Percentiles rank a stretch among this genome's conserved stretches.
Evolutionary conservation across 1,284 basidiomycete genomes (phyloP).

Genomic region (Austroboletus novae-zelandiae): DNA sequence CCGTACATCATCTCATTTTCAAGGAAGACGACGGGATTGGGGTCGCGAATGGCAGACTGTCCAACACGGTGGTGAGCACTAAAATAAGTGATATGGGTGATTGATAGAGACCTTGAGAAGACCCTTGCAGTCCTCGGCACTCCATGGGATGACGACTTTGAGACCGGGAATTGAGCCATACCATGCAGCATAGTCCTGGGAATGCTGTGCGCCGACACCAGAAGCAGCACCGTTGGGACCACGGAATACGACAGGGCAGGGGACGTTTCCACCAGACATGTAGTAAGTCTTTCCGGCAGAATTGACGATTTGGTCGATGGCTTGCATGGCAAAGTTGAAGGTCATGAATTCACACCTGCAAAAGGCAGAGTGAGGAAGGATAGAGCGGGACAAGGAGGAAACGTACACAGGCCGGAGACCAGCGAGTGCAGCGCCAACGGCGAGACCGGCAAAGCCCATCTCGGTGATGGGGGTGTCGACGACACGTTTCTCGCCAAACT

Average conservation of each 20-base stretch:
- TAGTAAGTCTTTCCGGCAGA: slow-evolving; percentile 99
- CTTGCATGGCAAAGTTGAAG: slow-evolving; percentile 95
- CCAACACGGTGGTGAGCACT: slow-evolving; percentile 7
- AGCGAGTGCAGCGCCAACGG: slow-evolving; percentile 91
- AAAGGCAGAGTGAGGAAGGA: slow-evolving; percentile 7
- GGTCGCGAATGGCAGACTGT: slow-evolving; percentile 94
- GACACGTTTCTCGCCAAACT: slow-evolving; percentile 98
- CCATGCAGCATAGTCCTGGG: slow-evolving; percentile 92
- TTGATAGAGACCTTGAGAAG: slow-evolving; percentile 78
- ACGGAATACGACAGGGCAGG: slow-evolving; percentile 98
- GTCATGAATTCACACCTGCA: slow-evolving; percentile 99
- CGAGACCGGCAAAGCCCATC: slow-evolving; percentile 98
- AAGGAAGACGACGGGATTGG: slow-evolving; percentile 97
- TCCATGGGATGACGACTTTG: slow-evolving; percentile 98
- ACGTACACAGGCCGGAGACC: slow-evolving; percentile 89
- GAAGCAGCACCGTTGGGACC: slow-evolving; percentile 98
- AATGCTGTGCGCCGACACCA: slow-evolving; percentile 94
- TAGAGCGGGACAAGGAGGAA: not conserved
- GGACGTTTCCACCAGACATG: slow-evolving; percentile 99
- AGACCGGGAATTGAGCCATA: slow-evolving; percentile 96
- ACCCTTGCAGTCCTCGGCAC: slow-evolving; percentile 96
- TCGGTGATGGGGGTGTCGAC: slow-evolving; percentile 98
- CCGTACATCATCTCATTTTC: slow-evolving; percentile 99
- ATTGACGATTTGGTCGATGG: slow-evolving; percentile 99
- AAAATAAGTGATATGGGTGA: not conserved